Conservation (phyloP, 768 basidiomycete genomes). For the Krasilnikovozyma curviuscula region DNA sequence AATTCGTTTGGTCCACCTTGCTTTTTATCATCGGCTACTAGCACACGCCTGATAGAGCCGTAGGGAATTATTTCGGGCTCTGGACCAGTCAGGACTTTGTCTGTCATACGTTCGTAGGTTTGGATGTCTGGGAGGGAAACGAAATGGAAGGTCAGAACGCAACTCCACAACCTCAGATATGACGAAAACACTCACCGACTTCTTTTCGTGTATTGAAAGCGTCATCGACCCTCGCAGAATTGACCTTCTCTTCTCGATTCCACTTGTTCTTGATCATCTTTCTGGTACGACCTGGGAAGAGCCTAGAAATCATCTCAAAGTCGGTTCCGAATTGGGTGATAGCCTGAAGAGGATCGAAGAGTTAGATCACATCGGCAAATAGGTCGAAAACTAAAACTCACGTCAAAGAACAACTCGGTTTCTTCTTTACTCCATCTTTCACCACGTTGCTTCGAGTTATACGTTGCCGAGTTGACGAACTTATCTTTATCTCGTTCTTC, state of each 20-base stretch:
- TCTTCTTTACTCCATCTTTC: slow-evolving; percentile 78
- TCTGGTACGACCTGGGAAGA: slow-evolving; percentile 65
- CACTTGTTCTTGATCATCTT: slow-evolving; percentile 87
- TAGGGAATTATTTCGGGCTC: no score
- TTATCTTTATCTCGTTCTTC: slow-evolving; percentile 52
- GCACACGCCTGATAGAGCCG: no score
- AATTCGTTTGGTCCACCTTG: no score
- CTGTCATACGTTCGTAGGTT: no score
- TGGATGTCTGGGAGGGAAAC: no score
- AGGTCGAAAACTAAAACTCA: slow-evolving; percentile 27
- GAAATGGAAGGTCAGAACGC: no score
- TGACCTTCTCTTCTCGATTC: slow-evolving; percentile 68
- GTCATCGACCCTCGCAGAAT: slow-evolving; percentile 52
- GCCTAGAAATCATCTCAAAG: slow-evolving; percentile 73
- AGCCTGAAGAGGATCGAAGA: slow-evolving; percentile 36
- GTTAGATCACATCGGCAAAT: not conserved
- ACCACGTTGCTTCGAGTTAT: slow-evolving; percentile 59
- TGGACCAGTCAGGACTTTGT: no score
- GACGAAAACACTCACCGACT: no score
- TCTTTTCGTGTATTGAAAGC: no score
- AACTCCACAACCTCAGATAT: no score
- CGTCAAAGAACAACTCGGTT: slow-evolving; percentile 71
- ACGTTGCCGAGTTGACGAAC: slow-evolving; percentile 67
- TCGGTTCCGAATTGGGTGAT: slow-evolving; percentile 76
- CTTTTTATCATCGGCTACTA: no score